Evolutionary conservation across 441 rosid species (phyloP), one percentile per base, ranked within the genome.

Genomic region (Isatis lusitanica): DNA sequence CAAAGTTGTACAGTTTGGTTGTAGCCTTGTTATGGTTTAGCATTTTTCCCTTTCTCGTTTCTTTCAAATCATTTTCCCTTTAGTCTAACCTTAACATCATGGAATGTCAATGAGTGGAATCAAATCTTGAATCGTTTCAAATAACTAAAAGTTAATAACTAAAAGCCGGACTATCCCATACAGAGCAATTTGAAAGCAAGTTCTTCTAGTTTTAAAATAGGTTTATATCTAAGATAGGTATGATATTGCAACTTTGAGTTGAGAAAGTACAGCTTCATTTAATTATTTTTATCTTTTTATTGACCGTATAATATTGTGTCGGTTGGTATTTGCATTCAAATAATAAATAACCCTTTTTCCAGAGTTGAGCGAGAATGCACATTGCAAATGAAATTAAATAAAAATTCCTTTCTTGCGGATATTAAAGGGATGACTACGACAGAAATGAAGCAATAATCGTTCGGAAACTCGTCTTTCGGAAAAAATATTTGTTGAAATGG

Each of bases 261-360:
- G 9, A 26, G 24, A 58, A 9, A 77, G 26, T 70, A 69, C 28
- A 15, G 78, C 85, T 74, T 57, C 30, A 28, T 17, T 26, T 26
- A 26, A 2, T 26, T 26, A 26, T 26, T 26, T 26, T 26, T 26
- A 44, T 28, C 0, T 13, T 35, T 50, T 21, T 35, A 0, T 33
- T 35, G 35, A 53, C 62, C 51, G 28, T 67, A 47, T 17, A 3
- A 51, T 12, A 7, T 13, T 4, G 16, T 69, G 47, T 58, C 57
- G 57, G 74, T 69, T 44, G 57, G 73, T 43, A 15, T 43, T 68
- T 1, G 42, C 31, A 16, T 55, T 56, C 38, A 12, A 56, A 33
- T 28, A 8, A 31, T 18, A 43, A 33, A n/a, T n/a, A n/a, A 24
- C 26, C 46, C 4, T 15, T 16, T 55, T 30, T 43, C 51, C 55